Base-by-base conservation (phyloP, 495 filamentous ascomycete genomes). In the Hamigera avellanea region DNA sequence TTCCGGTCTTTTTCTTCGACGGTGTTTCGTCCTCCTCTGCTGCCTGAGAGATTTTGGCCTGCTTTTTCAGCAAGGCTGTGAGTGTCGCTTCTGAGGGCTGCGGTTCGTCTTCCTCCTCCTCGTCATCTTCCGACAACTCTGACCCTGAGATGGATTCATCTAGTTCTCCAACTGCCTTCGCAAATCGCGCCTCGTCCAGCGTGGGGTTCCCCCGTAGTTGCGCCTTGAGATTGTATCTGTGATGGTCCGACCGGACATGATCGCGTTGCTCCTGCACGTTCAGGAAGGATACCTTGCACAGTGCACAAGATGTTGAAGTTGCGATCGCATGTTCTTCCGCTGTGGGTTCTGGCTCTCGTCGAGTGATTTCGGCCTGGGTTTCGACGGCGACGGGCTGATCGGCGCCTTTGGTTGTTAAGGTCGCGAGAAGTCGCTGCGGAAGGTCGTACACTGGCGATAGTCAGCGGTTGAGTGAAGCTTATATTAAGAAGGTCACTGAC, bases 91-190 rank as follows among this genome's bases (percentile, higher is more conserved):
- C 76, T 40, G 66, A 53, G 8, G 62, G 62, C 35, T 82, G 75
- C 9, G 67, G 44, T 6, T 40, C 59, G 4, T 70, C 69, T 7
- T 61, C 56, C 13, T 69, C 73, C 1, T 73, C 71, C 8, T 73
- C 69, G 6, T 75, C 75, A 2, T 64, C 62, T 25, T 69, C 64
- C 5, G 71, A 73, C 0, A 70, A 68, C 36, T 79, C 76, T 1
- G 73, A 91, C 1, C 88, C 89, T 5, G 89, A 96, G 40, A 96
- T 78, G 41, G 89, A 94, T 54, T 95, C 86, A 40, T 93, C 78
- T 14, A 93, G 66, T 25, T 86, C 75, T 13, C 77, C 85, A 8
- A 95, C 64, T 9, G 95, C 71, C 50, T 78, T 82, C 46, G 84
- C 81, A 38, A 96, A 96, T 30, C 94, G 81, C 8, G 47, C 45